Percentiles rank a stretch among this genome's conserved stretches.
phyloP scores from a whole-genome alignment of 2,329 filamentous ascomycete genomes.

The Hirsutella minnesotensis region DNA sequence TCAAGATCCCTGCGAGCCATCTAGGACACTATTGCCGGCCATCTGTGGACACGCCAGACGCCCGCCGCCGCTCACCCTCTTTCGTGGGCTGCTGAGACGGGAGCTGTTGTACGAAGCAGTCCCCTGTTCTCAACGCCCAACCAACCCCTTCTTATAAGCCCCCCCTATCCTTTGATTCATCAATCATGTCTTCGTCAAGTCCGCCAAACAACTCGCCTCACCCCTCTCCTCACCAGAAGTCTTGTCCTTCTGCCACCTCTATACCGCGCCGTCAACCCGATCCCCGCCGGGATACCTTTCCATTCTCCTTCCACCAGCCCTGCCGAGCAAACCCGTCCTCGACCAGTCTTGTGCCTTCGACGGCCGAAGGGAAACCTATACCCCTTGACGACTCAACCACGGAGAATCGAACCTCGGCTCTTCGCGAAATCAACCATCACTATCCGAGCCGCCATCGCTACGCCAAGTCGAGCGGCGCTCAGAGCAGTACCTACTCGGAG shows the following conservation, averaged over 20 bases:
- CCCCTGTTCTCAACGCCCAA: not conserved
- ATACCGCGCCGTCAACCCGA: slow-evolving; percentile 14
- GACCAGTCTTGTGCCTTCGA: slow-evolving; percentile 40
- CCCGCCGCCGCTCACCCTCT: not conserved
- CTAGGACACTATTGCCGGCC: not conserved
- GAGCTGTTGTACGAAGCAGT: not conserved
- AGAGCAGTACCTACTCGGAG: slow-evolving; percentile 48
- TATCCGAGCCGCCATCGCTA: slow-evolving; percentile 46
- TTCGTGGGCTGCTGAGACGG: not conserved
- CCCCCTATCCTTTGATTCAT: not conserved
- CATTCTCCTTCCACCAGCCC: slow-evolving; percentile 35
- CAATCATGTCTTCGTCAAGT: slow-evolving; percentile 7
- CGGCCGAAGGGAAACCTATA: slow-evolving; percentile 43
- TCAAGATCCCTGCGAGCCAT: not conserved
- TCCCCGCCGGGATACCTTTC: slow-evolving; percentile 25
- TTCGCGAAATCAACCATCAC: slow-evolving; percentile 47
- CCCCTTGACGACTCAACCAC: slow-evolving; percentile 44
- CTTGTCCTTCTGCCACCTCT: slow-evolving; percentile 11
- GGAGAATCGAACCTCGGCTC: slow-evolving; percentile 44
- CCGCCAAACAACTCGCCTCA: slow-evolving; percentile 11
- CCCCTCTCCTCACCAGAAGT: slow-evolving; percentile 10
- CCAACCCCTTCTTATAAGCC: not conserved
- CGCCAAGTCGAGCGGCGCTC: slow-evolving; percentile 42
- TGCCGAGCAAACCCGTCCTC: slow-evolving; percentile 38
- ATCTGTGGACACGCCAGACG: not conserved